Base-by-base conservation (phyloP, 192 early-diverging fungal genomes). In the Coemansia sp. region DNA sequence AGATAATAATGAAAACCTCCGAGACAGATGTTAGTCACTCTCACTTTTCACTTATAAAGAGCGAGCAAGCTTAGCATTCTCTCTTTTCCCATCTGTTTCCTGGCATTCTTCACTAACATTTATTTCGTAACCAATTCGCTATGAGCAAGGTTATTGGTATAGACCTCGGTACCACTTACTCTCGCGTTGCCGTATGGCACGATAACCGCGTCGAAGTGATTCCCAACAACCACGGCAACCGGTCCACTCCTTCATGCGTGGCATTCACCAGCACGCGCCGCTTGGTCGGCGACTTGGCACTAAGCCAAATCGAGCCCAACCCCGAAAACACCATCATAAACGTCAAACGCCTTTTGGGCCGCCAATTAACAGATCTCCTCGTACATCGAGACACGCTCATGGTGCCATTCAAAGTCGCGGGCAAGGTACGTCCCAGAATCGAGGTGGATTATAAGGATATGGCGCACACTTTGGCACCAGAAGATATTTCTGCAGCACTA, bases 201-300 rank as follows among this genome's bases (percentile, higher is more conserved):
- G 87, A 89, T 70, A 88, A 89, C 68, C 85, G 88, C 63, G 95
- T 95, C 67, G 94, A 96, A 82, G 94, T 98, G 74, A 95, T 98
- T 79, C 92, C 94, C 86, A 99, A 99, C 87, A 95, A 96, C 85
- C 95, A 99, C 86, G 95, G 97, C 84, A 95, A 96, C 90, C 93
- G 97, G 68, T 97, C 93, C 68, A 99, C 95, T 57, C 95, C 97
- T 59, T 96, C 95, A 66, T 97, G 96, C 66, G 97, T 99, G 60
- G 95, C 76, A 58, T 99, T 97, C 86, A 93, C 94, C 66, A 95
- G 95, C 87, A 76, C 88, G 69, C 95, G 96, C 89, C 95, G 95
- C 85, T 88, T 99, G 66, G 94, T 99, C 73, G 97, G 97, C 78
- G 95, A 99, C 85, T 92, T 95, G 63, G 95, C 97, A 72, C 97